Evolutionary conservation across 2,329 filamentous ascomycete species (phyloP), one percentile per base, ranked within the genome.

Genomic region (Cytospora piceicola): DNA sequence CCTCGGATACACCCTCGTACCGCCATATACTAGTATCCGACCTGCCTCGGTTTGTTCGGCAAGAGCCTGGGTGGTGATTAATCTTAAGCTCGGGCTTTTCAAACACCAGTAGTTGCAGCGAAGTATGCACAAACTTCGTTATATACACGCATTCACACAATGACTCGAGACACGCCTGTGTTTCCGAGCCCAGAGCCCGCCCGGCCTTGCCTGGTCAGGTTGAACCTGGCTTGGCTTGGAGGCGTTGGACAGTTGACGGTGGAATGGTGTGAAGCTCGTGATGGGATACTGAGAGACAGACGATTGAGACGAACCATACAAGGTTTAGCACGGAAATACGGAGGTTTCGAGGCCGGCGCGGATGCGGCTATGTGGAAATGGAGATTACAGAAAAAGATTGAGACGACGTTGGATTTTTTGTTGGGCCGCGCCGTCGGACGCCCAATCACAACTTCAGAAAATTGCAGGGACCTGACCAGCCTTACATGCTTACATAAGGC

Each of bases 161-260:
- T 36, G 34, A 56, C 52, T 36, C 60, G 60, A 53, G 34, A 55
- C 36, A 56, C 54, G 60, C 34, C 42, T 62, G 14, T 15, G 14
- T 36, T 36, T 12, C 12, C 34, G 15, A 14, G 14, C 34, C 34
- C n/a, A 9, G 6, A 8, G n/a, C 2, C 7, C 42, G n/a, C 2
- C 7, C 42, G 20, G 20, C 20, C 20, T n/a, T 46, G 42, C 42
- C 42, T 9, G 15, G 39, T 42, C 15, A 17, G 20, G 12, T n/a
- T 9, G 24, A 9, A 14, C n/a, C 46, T 24, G 17, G 36, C 9
- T 49, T 24, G 46, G 8, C 46, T 14, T 46, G 20, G 11, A 34
- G 5, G 7, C 46, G 11, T 24, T 49, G n/a, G n/a, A 7, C n/a
- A 49, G 12, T 24, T 12, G 46, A 24, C n/a, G 46, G 3, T 5